These are phyloP conservation scores for Acacia crassicarpa DNA, from an alignment of 306 rosid genomes.

Conservation along the genomic window DNA sequence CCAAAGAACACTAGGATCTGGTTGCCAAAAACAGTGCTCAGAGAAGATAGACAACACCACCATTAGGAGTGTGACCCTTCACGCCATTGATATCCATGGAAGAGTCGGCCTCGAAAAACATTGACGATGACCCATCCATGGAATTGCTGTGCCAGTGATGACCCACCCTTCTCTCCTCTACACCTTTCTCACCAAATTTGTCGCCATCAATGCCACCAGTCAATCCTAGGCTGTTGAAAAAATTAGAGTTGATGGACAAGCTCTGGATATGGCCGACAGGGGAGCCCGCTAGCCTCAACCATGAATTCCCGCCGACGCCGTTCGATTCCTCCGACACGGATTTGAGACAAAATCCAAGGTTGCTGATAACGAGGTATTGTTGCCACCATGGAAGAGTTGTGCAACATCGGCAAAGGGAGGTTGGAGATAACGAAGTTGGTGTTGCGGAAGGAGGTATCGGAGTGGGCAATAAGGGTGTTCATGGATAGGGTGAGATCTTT, in stretches of 20 bases:
- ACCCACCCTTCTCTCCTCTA: constrained; percentile 46
- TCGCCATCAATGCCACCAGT: constrained; percentile 33
- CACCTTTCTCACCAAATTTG: constrained; percentile 29
- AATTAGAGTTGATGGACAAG: constrained; percentile 87
- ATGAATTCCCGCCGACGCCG: constrained; percentile 2
- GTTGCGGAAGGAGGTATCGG: constrained; percentile 81
- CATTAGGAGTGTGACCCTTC: neutral
- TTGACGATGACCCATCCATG: constrained; percentile 67
- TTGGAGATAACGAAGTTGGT: constrained; percentile 72
- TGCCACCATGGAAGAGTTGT: constrained; percentile 22
- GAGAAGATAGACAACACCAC: neutral
- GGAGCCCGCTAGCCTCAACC: neutral
- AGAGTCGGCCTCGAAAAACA: constrained; percentile 67
- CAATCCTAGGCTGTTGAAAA: constrained; percentile 68
- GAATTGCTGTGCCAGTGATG: constrained; percentile 81
- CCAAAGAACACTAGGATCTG: neutral
- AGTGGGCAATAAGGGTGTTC: too few relatives aligned
- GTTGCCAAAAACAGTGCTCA: neutral
- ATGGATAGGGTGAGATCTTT: too few relatives aligned
- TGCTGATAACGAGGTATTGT: constrained; percentile 36
- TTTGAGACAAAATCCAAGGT: constrained; percentile 42
- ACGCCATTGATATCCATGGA: neutral
- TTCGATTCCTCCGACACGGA: constrained; percentile 56
- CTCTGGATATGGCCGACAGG: constrained; percentile 59
- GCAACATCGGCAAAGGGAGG: constrained; percentile 57